Conservation (phyloP, 1,139 yeast genomes). For the Diutina pseudorugosa region DNA sequence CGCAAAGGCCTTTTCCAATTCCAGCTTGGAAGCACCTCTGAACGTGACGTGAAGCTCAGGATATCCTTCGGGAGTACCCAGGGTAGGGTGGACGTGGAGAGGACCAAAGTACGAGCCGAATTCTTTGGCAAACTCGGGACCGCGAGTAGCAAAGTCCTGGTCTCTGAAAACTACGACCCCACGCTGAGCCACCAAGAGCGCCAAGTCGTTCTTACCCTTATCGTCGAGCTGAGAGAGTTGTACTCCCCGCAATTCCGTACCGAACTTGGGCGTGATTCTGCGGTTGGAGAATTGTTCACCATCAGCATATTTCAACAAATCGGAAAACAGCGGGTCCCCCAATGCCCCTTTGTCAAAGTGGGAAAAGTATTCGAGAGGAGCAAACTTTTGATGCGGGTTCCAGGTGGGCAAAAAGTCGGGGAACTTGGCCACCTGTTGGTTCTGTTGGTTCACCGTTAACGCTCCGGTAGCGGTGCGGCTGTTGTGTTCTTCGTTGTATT, state of each 20-base stretch:
- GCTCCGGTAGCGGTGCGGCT: constrained; percentile 14
- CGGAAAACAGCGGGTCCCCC: not conserved
- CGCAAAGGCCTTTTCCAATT: constrained; percentile 15
- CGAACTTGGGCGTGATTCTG: constrained; percentile 15
- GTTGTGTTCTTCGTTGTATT: constrained; percentile 3
- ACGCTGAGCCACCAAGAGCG: constrained; percentile 25
- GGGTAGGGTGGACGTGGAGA: constrained; percentile 28
- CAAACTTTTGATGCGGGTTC: constrained; percentile 29
- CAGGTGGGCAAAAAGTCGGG: constrained; percentile 40
- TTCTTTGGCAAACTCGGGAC: constrained; percentile 20
- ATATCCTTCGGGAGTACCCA: constrained; percentile 25
- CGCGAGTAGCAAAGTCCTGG: constrained; percentile 23
- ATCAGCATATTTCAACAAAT: not conserved
- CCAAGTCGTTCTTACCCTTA: constrained; percentile 24
- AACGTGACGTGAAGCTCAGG: constrained; percentile 25
- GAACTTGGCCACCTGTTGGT: constrained; percentile 13
- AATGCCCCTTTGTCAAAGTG: constrained; percentile 22
- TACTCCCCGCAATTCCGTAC: constrained; percentile 15
- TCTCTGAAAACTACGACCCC: constrained; percentile 29
- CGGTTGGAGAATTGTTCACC: not conserved
- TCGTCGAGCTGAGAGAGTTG: constrained; percentile 18
- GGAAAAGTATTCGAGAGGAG: constrained; percentile 35
- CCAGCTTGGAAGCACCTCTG: constrained; percentile 18
- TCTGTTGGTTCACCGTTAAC: constrained; percentile 16
- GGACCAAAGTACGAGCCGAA: constrained; percentile 25